These are phyloP conservation scores for Eragrostis curvula DNA, from an alignment of 176 grass and related monocot species.

Conservation along the genomic window DNA sequence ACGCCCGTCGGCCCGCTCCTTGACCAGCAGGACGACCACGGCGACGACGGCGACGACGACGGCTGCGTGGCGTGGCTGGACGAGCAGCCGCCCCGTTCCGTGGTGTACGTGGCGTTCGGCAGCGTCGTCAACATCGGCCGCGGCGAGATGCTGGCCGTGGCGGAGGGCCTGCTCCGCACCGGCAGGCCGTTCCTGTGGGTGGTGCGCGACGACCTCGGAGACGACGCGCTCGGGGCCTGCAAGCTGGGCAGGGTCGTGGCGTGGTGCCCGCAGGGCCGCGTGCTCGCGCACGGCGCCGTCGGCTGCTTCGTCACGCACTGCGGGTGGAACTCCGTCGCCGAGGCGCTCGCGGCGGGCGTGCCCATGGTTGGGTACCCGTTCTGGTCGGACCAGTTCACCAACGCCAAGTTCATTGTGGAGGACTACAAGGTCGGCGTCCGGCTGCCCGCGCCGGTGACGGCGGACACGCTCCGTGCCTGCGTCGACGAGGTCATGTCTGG, in stretches of 20 bases:
- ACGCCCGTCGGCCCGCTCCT: conserved; percentile 44
- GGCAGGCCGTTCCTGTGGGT: conserved; percentile 60
- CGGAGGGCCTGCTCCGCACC: conserved; percentile 1
- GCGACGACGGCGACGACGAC: background rate
- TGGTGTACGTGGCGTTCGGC: conserved; percentile 56
- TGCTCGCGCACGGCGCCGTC: conserved; percentile 43
- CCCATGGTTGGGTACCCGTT: conserved; percentile 43
- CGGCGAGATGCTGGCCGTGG: conserved; percentile 48
- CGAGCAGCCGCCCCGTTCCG: conserved; percentile 27
- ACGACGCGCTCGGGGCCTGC: conserved; percentile 4
- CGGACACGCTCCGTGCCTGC: conserved; percentile 26
- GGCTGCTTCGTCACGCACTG: conserved; percentile 67
- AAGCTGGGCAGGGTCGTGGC: conserved; percentile 38
- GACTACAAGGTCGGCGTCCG: conserved; percentile 41
- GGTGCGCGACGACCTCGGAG: conserved; percentile 32
- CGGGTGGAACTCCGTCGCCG: conserved; percentile 61
- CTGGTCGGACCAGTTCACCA: conserved; percentile 47
- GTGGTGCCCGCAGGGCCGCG: conserved; percentile 48
- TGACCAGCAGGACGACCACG: background rate
- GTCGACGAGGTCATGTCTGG: conserved; percentile 50
- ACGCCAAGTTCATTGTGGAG: conserved; percentile 46
- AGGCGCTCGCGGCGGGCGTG: conserved; percentile 49
- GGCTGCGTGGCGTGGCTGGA: conserved; percentile 43
- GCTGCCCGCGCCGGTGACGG: background rate
- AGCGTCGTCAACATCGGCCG: conserved; percentile 34